These are phyloP conservation scores for Suillus discolor DNA, from an alignment of 768 basidiomycete genomes.

Conservation along the genomic window DNA sequence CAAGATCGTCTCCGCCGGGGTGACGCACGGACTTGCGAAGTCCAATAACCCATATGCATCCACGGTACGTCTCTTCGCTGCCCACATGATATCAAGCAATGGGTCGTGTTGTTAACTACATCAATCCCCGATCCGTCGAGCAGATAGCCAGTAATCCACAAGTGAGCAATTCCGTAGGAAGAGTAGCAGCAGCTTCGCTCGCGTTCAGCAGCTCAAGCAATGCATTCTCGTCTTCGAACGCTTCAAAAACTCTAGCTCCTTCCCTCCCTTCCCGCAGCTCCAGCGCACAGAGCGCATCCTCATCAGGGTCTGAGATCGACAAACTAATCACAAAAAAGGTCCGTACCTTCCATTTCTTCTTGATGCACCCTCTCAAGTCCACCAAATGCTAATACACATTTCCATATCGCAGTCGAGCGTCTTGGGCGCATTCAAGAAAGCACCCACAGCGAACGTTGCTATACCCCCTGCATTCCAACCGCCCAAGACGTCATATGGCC, in stretches of 20 bases:
- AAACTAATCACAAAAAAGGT: constrained; percentile 32
- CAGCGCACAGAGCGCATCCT: constrained; percentile 25
- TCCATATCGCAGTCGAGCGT: constrained; percentile 19
- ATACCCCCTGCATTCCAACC: constrained; percentile 40
- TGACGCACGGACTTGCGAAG: constrained; percentile 38
- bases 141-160: constrained; percentile 42
- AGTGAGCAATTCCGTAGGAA: constrained; percentile 45
- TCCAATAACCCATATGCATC: constrained; percentile 38
- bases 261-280: constrained; percentile 19
- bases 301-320: constrained; percentile 24
- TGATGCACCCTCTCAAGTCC: constrained; percentile 22
- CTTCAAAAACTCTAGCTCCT: constrained; percentile 5
- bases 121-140: neutral
- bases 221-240: neutral
- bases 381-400: neutral
- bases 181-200: constrained; percentile 59
- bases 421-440: constrained; percentile 24
- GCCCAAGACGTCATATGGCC: constrained; percentile 48
- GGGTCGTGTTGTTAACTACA: neutral
- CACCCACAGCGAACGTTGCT: constrained; percentile 44
- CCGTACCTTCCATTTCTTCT: constrained; percentile 23
- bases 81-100: neutral
- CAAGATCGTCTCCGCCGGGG: constrained; percentile 41
- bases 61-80: constrained; percentile 32
- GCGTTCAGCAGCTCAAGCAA: constrained; percentile 35